Evolutionary conservation across 2,329 filamentous ascomycete species (phyloP), one percentile per base, ranked within the genome.

Genomic region (Hansfordia pulvinata): DNA sequence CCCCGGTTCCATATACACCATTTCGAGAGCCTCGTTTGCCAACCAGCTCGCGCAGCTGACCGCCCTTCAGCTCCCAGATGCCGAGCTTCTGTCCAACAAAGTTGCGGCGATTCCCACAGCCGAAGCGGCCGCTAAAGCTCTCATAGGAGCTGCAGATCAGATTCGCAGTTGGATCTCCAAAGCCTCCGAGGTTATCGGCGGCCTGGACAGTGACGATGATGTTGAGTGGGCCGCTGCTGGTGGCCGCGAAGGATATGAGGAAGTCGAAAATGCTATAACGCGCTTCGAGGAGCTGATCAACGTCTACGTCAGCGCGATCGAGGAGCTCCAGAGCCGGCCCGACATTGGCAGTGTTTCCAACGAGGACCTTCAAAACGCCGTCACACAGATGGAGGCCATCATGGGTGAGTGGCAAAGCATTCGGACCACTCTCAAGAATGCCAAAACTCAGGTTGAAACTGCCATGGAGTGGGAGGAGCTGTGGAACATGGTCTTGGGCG

Each of bases 391-490:
- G 80, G 88, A 96, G 42, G 63, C 65, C 12, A 90, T 93, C 32
- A 60, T 93, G 34, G 64, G 64, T 19, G 82, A 86, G 42, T 98
- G 90, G 90, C 65, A 73, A 23, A 74, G 76, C 37, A 88, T 94
- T 41, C 80, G 84, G 41, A 63, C 60, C 21, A 77, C 79, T 2
- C 58, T 98, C 26, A 79, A 78, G 35, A 76, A 58, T 15, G 79
- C 93, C 30, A 93, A 93, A 48, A 70, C 70, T 25, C 88, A 96
- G 46, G 88, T 98, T 11, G 90, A 96, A 52, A 75, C 93, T 31
- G 90, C 90, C 24, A 93, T 96, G 85, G 90, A 98, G 47, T 98
- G 88, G 88, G 86, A 94, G 50, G 86, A 96, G 54, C 63, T 98
- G 19, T 96, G 90, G 88, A 84, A 84, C 41, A 83, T 70, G 36